Evolutionary conservation across 805 yeast species (phyloP), one percentile per base, ranked within the genome.

Genomic region (Starmerella asiatica): DNA sequence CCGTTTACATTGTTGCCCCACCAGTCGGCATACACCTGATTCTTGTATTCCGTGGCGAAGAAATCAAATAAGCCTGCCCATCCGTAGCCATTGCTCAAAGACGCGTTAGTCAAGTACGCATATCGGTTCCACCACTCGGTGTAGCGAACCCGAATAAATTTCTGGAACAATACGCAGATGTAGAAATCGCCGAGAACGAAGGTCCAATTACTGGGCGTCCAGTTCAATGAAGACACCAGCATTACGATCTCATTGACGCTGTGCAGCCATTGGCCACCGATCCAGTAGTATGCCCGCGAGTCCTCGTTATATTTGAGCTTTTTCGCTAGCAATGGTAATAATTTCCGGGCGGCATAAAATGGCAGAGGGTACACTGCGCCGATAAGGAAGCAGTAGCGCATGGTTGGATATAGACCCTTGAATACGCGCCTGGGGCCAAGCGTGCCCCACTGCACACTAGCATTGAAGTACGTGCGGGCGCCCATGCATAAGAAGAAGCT

Each of bases 381-480:
- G 40, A 74, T 61, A 24, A 76, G 58, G 64, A 76, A 77, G 47
- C 79, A 71, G 69, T 72, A 76, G 53, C 71, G 69, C 45, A 76
- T 57, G 11, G 67, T 59, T 1, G 83, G 81, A 51, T 76, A 77
- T 9, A 76, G 53, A 0, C 71, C 71, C 37, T 65, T 59, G 39
- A 60, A 60, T n/a, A 57, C 54, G 11, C 58, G 50, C 53, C 70
- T 71, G 3, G 83, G 81, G 4, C 80, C 81, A 51, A 76, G 65
- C 8, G 64, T 53, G 45, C 78, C 77, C 76, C 77, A 73, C 39
- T 68, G 53, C 23, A 73, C 64, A 6, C 74, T 66, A 4, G 75
- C 70, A 21, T 66, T 56, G 54, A 61, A 70, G 57, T 67, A 68
- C 17, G 66, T 57, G n/a, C 54, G 51, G 15, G 59, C 56, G 32